Percentiles rank a stretch among this genome's conserved stretches.
These are phyloP conservation scores for Talaromyces sp. DNA, from an alignment of 2,329 filamentous ascomycete genomes.

Conservation along the genomic window DNA sequence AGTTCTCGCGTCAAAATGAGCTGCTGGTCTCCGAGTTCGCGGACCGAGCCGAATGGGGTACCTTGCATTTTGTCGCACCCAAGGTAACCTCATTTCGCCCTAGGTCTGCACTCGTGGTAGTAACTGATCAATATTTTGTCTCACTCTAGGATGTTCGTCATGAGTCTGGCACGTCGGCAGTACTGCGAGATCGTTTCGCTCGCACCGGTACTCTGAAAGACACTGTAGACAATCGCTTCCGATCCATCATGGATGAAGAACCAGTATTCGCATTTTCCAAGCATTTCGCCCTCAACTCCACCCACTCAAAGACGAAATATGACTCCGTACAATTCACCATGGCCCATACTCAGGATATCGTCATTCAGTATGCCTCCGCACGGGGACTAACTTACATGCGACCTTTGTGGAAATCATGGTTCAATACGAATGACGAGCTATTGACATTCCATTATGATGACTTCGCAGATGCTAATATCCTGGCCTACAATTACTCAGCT, in stretches of 20 bases:
- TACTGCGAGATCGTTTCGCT: slow-evolving; percentile 66
- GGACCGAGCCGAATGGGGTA: slow-evolving; percentile 81
- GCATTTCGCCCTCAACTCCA: slow-evolving; percentile 53
- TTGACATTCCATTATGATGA: slow-evolving; percentile 73
- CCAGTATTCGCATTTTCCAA: slow-evolving; percentile 78
- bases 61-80: slow-evolving; percentile 71
- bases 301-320: slow-evolving; percentile 28
- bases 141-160: slow-evolving; percentile 55
- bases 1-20: slow-evolving; percentile 48
- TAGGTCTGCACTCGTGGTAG: not conserved
- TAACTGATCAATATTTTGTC: not conserved
- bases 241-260: slow-evolving; percentile 70
- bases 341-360: slow-evolving; percentile 71
- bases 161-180: slow-evolving; percentile 65
- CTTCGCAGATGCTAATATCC: slow-evolving; percentile 58
- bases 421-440: slow-evolving; percentile 59
- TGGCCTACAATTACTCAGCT: slow-evolving; percentile 70
- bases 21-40: slow-evolving; percentile 68
- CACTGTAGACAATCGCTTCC: slow-evolving; percentile 61
- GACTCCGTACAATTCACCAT: slow-evolving; percentile 69
- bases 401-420: slow-evolving; percentile 76
- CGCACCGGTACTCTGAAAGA: slow-evolving; percentile 64
- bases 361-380: slow-evolving; percentile 73
- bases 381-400: slow-evolving; percentile 73
- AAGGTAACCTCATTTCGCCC: slow-evolving; percentile 35